Conservation (phyloP, 345 rosid genomes). For the Hibiscus tridactylites region DNA sequence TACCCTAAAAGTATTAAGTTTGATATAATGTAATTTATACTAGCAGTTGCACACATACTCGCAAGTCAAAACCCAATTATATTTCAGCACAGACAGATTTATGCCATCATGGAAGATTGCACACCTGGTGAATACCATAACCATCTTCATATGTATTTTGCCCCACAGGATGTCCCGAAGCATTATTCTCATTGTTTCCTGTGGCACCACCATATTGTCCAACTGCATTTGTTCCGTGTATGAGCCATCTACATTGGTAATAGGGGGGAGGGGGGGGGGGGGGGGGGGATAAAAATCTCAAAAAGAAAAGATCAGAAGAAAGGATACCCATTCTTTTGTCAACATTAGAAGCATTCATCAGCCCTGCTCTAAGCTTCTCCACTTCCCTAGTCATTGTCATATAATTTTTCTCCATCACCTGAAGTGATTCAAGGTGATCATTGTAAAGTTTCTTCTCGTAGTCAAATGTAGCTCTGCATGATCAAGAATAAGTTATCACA, state of each 20-base stretch:
- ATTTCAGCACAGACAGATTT: not conserved
- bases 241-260: conserved; percentile 4
- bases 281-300: not conserved
- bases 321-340: conserved; percentile 54
- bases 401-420: conserved; percentile 85
- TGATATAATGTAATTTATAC: not conserved
- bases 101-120: conserved; percentile 14
- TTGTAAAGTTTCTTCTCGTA: conserved; percentile 77
- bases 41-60: not conserved
- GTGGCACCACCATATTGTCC: conserved; percentile 48
- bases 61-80: not conserved
- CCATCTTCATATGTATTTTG: conserved; percentile 44
- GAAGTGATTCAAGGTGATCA: conserved; percentile 91
- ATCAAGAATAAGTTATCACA: conserved; percentile 5
- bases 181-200: conserved; percentile 43
- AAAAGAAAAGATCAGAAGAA: not conserved
- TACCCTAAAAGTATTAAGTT: not conserved
- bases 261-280: too few relatives aligned
- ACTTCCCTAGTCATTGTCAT: conserved; percentile 83
- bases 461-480: conserved; percentile 74
- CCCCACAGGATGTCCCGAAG: conserved; percentile 41
- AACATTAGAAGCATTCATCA: conserved; percentile 44
- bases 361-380: conserved; percentile 81
- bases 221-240: conserved; percentile 30
- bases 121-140: conserved; percentile 55